Evolutionary conservation across 1,284 basidiomycete genomes (phyloP), one percentile per base, ranked within the genome.

Genomic region (Malassezia brasiliensis): DNA sequence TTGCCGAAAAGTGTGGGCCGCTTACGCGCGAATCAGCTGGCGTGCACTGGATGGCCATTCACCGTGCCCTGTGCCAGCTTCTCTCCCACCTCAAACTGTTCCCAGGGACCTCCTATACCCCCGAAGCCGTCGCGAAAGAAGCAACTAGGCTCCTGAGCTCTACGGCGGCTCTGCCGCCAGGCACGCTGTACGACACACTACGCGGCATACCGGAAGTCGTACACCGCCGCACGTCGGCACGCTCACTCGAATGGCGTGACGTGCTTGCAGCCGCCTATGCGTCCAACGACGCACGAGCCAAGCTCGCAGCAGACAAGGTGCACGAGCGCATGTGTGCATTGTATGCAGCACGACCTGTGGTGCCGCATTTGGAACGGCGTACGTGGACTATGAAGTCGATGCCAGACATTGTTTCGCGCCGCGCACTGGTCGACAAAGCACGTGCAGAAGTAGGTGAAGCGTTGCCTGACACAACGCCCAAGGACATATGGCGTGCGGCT

Each of bases 211-310:
- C 50, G 4, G 32, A 28, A 17, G 10, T 36, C 5, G 45, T 17
- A 1, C 45, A 47, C 1, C 30, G 45, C 12, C 42, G 35, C 9
- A 2, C 34, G 11, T 11, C 25, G 8, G 34, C 42, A 12, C 48
- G 36, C 36, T 28, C 44, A 19, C 36, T 56, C 17, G 36, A 34
- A 9, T 56, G 54, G 54, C 54, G 49, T n/a, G 45, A 47, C 45
- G 45, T 47, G 31, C 11, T 47, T 3, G n/a, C 31, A 5, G 32
- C 31, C 12, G 42, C 48, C 7, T 42, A 37, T 20, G 19, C 31
- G 4, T 37, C 31, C 6, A 20, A 46, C 15, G 38, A 53, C 20
- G 22, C 45, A 15, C 17, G 8, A 2, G 10, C 42, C 14, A 9
- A 19, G 4, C 2, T 19, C 11, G 53, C 47, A 11, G 47, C 53